Evolutionary conservation across 192 early-diverging fungal species (phyloP), one percentile per base, ranked within the genome.

Genomic region (Mortierella antarctica): DNA sequence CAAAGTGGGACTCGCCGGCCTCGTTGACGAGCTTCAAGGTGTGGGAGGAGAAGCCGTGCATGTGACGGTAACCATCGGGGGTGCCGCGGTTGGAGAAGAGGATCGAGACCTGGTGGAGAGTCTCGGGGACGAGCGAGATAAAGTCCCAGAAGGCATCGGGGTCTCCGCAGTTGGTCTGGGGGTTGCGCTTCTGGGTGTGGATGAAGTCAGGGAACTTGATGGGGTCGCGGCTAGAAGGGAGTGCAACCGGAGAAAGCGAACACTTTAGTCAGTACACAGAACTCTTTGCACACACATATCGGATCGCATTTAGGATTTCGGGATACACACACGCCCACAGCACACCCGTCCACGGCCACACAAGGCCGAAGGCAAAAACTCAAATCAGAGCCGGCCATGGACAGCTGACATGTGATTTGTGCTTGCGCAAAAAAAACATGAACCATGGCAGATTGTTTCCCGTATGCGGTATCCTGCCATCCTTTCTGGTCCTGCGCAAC

Each of bases 121-220:
- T 82, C 84, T 92, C 91, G 20, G 89, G 89, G 44, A 85, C 84
- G 48, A 86, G 82, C n/a, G 88, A 86, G 80, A 89, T 75, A 65
- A 89, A 91, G 75, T 91, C 89, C 87, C 88, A 91, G 82, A 88
- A 85, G 69, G 80, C 84, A 71, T 89, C 85, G 49, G 83, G 83
- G 50, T 85, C 86, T 21, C 71, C 73, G 39, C 67, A 77, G 71
- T 91, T 84, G 62, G 82, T 88, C 54, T 86, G 79, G 50, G 90
- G 90, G 63, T 91, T 87, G 40, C 86, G 86, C 85, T 91, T 89
- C 74, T 88, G 86, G 57, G 90, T 86, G 71, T 89, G 90, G 70
- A 91, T 85, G 60, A 89, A 82, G 56, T 89, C 88, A 23, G 82
- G 85, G 71, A 81, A 88, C 79, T 86, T 85, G 83, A 85, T 83